Evolutionary conservation across 139 green algal species (phyloP).

Genomic region (Yamagishiella unicocca): DNA sequence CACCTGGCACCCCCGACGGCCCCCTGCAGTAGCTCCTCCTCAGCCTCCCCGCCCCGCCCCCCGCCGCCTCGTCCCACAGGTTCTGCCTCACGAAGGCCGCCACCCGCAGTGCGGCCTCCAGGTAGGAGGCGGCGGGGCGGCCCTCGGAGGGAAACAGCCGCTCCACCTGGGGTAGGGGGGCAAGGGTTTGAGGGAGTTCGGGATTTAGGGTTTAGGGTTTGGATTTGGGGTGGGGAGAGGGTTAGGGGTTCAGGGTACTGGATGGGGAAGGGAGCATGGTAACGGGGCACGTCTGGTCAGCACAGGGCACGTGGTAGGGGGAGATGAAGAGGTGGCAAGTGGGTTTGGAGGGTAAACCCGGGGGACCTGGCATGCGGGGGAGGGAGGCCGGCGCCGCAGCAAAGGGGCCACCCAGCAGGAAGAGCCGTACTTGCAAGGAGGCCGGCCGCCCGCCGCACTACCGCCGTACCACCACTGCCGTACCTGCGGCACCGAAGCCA

Average conservation of each 20-base stretch:
- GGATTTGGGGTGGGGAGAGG: too few species aligned
- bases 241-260: too few species aligned
- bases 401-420: neutral
- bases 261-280: neutral
- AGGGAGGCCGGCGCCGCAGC: too few species aligned
- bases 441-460: neutral
- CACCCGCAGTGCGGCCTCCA: conserved; percentile 57
- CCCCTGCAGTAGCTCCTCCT: conserved; percentile 75
- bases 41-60: conserved; percentile 54
- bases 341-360: too few species aligned
- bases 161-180: neutral
- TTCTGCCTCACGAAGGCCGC: conserved; percentile 79
- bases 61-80: conserved; percentile 76
- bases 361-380: neutral
- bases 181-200: too few species aligned
- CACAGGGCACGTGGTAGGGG: neutral
- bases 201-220: too few species aligned
- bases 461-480: neutral
- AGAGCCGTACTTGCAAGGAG: neutral
- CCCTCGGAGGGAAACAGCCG: conserved; percentile 84
- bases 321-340: neutral
- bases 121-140: conserved; percentile 65
- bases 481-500: conserved; percentile 61
- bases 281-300: neutral
- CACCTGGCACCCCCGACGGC: conserved; percentile 64